These are phyloP conservation scores for Globisporangium carolinianum DNA, from an alignment of 352 stramenopile species.

Conservation along the genomic window DNA sequence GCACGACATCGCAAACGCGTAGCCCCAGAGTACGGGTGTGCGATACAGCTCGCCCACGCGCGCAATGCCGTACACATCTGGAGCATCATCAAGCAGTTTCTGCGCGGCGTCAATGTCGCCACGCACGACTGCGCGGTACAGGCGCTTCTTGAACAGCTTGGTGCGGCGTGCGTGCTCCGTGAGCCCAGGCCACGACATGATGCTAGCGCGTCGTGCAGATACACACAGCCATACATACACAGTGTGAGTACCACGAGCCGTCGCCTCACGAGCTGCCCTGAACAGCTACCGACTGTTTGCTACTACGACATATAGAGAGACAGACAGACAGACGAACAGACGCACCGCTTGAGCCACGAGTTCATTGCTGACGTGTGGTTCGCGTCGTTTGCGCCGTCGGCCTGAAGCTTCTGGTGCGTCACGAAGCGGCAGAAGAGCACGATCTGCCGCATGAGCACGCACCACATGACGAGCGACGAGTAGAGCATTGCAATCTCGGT, in stretches of 20 bases:
- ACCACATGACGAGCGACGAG: conserved; percentile 44
- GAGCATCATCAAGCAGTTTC: conserved; percentile 27
- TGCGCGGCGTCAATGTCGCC: conserved; percentile 38
- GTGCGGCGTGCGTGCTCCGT: conserved; percentile 21
- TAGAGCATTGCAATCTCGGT: conserved; percentile 50
- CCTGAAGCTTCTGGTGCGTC: conserved; percentile 68
- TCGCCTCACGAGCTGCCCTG: no score
- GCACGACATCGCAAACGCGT: conserved; percentile 49
- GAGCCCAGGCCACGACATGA: conserved; percentile 25
- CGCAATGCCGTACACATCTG: conserved; percentile 26
- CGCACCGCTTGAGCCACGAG: conserved; percentile 26
- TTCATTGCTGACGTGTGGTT: conserved; percentile 55
- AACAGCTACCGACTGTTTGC: background rate
- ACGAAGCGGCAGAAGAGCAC: conserved; percentile 68
- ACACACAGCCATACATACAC: background rate
- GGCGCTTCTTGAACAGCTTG: conserved; percentile 49
- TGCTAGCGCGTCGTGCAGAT: conserved; percentile 7
- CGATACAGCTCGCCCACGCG: conserved; percentile 35
- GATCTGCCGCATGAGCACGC: conserved; percentile 55
- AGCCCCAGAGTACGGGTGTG: conserved; percentile 50
- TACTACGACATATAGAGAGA: background rate
- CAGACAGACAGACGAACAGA: background rate
- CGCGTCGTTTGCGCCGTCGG: conserved; percentile 54
- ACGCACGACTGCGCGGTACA: conserved; percentile 53
- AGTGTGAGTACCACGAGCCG: background rate